Evolutionary conservation across 83 land plant species (phyloP).

Genomic region (Thuja plicata): DNA sequence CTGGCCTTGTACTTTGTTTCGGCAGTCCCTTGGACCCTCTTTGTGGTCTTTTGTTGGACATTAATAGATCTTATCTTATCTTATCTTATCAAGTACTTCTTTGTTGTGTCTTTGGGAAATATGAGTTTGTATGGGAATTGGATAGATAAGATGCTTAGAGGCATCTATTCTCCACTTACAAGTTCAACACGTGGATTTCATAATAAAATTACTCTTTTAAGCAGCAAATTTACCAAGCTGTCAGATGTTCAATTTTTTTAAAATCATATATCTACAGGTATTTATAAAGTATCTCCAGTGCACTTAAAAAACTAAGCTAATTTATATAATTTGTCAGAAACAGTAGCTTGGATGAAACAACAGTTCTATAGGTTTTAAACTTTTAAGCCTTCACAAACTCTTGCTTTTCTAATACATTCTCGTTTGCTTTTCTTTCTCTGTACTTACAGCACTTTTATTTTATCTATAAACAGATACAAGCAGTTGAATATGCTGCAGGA

Average conservation of each 20-base stretch:
- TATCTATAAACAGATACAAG: constrained; percentile 43
- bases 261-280: background rate
- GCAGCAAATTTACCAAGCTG: background rate
- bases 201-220: background rate
- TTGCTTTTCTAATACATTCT: background rate
- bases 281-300: background rate
- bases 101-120: background rate
- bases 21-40: no score
- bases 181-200: background rate
- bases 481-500: constrained; percentile 55
- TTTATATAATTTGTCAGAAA: background rate
- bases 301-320: background rate
- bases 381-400: background rate
- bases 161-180: background rate
- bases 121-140: background rate
- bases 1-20: no score
- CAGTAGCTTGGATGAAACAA: background rate
- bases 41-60: no score
- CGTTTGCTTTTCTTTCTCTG: background rate
- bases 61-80: no score
- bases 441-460: background rate
- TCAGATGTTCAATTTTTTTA: background rate
- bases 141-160: background rate
- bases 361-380: background rate
- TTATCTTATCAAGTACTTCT: background rate